Conservation (phyloP, 1,139 yeast species). For the Saccharomycopsis hybrid region DNA sequence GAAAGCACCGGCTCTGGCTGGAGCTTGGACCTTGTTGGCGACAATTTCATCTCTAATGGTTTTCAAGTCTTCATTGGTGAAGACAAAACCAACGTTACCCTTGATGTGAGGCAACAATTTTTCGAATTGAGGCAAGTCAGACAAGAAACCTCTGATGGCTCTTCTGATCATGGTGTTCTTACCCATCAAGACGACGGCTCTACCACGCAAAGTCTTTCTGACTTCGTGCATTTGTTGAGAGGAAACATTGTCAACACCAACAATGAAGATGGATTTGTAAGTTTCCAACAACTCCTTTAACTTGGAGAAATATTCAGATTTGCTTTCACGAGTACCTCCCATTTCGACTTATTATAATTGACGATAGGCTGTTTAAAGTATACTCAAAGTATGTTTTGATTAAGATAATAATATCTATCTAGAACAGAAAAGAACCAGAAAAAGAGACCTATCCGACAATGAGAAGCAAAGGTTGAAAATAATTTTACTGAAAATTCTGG, state of each 20-base stretch:
- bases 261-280: constrained; percentile 96
- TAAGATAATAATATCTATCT: background rate
- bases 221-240: constrained; percentile 99
- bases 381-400: constrained; percentile 13
- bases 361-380: constrained; percentile 97
- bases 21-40: constrained; percentile 98
- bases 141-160: constrained; percentile 93
- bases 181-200: constrained; percentile 97
- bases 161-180: constrained; percentile 99
- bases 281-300: constrained; percentile 93
- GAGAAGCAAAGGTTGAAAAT: background rate
- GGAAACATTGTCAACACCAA: constrained; percentile 99
- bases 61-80: constrained; percentile 96
- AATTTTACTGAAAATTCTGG: no score
- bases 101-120: constrained; percentile 88
- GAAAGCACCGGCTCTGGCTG: constrained; percentile 99
- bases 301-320: constrained; percentile 89
- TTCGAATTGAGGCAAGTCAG: constrained; percentile 95
- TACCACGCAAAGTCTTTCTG: constrained; percentile 94
- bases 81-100: constrained; percentile 99
- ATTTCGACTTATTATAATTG: constrained; percentile 74
- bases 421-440: background rate
- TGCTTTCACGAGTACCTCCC: constrained; percentile 99
- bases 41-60: constrained; percentile 80
- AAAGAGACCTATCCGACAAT: background rate